Conservation (phyloP, 2,329 filamentous ascomycete genomes). For the Aureobasidium sp. region DNA sequence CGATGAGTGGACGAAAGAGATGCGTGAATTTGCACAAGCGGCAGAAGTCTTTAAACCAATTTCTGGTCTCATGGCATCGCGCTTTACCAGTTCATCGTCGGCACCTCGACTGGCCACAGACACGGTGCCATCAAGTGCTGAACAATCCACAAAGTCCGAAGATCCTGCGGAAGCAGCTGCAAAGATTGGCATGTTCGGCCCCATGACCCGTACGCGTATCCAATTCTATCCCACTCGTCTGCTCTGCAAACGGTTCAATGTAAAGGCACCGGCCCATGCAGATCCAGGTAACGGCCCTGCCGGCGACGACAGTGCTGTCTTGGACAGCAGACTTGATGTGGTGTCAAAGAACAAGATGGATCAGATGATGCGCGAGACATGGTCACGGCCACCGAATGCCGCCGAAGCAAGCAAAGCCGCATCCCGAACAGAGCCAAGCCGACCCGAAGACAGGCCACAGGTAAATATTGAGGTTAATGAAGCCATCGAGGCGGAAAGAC, state of each 20-base stretch:
- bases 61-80: conserved; percentile 83
- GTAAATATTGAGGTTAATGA: conserved; percentile 72
- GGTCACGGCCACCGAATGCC: conserved; percentile 11
- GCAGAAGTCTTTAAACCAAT: conserved; percentile 84
- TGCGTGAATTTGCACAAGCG: conserved; percentile 68
- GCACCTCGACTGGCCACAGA: conserved; percentile 29
- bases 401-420: conserved; percentile 18
- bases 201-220: conserved; percentile 65
- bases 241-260: conserved; percentile 90
- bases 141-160: conserved; percentile 23
- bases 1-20: conserved; percentile 73
- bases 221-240: conserved; percentile 76
- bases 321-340: conserved; percentile 35
- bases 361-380: conserved; percentile 44
- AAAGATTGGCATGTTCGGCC: conserved; percentile 84
- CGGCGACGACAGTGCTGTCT: conserved; percentile 22
- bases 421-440: conserved; percentile 17
- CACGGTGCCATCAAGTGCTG: conserved; percentile 15
- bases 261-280: conserved; percentile 67
- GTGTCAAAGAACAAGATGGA: conserved; percentile 51
- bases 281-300: conserved; percentile 25
- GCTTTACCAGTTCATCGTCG: conserved; percentile 68
- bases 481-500: conserved; percentile 64
- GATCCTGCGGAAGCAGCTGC: conserved; percentile 84
- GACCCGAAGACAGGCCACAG: conserved; percentile 12